Percentiles rank a stretch among this genome's conserved stretches.
phyloP scores from a whole-genome alignment of 495 filamentous ascomycete genomes.

The Choiromyces venosus region DNA sequence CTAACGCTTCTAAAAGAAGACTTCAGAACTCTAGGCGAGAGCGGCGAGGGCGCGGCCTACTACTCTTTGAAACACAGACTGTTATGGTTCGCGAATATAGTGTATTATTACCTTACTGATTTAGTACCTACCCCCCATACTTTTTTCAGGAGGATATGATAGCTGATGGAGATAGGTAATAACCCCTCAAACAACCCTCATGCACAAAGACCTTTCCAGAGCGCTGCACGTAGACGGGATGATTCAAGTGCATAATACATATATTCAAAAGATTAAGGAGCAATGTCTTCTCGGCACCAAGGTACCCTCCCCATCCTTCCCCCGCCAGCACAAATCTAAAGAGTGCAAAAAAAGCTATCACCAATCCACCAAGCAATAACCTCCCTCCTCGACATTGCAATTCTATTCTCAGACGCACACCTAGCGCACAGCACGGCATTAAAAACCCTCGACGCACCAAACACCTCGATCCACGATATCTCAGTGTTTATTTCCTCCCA shows the following conservation, averaged over 20 bases:
- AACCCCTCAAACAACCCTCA: conserved; percentile 50
- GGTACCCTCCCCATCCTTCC: conserved; percentile 11
- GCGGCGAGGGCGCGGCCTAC: conserved; percentile 44
- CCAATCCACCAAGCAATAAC: conserved; percentile 63
- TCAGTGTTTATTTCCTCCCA: conserved; percentile 36
- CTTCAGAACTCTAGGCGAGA: conserved; percentile 4
- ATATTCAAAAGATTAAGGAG: conserved; percentile 56
- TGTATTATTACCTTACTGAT: conserved; percentile 70
- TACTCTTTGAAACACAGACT: conserved; percentile 66
- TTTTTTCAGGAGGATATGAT: not conserved
- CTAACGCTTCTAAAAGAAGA: conserved; percentile 47
- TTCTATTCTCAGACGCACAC: conserved; percentile 50
- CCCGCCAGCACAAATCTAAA: conserved; percentile 4
- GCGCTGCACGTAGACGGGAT: conserved; percentile 77
- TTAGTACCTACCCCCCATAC: conserved; percentile 44
- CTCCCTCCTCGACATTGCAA: conserved; percentile 56
- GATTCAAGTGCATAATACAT: conserved; percentile 62
- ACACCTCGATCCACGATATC: conserved; percentile 42
- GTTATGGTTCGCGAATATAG: conserved; percentile 68
- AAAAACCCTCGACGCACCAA: conserved; percentile 42
- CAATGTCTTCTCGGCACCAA: conserved; percentile 62
- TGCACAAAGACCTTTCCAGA: conserved; percentile 52
- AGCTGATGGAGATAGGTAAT: conserved; percentile 48
- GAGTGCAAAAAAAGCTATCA: conserved; percentile 44
- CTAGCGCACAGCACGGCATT: conserved; percentile 39